phyloP scores from a whole-genome alignment of 78 protist genomes.

The Isochrysis galbana region DNA sequence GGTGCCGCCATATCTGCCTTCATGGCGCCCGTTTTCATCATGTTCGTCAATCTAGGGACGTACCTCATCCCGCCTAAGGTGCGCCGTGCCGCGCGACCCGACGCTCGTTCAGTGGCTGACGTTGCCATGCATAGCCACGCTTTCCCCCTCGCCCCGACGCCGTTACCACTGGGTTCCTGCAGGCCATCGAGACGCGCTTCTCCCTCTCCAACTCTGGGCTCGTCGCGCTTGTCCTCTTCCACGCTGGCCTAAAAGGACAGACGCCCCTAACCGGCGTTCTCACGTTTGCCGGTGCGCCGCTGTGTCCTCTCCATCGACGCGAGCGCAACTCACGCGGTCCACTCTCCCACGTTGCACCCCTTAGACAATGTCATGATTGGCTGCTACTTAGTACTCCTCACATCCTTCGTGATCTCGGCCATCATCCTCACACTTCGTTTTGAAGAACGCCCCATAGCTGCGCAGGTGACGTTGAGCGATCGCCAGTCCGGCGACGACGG shows the following conservation, averaged over 20 bases:
- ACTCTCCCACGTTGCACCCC: too few species aligned
- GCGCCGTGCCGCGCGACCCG: background rate
- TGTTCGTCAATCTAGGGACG: background rate
- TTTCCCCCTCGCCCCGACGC: background rate
- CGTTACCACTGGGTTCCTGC: background rate
- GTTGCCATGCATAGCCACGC: background rate
- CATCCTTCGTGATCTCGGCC: background rate
- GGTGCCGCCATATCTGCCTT: background rate
- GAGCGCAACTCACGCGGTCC: background rate
- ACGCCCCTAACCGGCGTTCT: background rate
- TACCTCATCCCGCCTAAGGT: background rate
- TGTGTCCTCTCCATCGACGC: background rate
- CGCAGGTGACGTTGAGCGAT: too few species aligned
- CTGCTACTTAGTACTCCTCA: background rate
- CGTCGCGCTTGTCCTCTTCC: background rate
- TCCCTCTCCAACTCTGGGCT: background rate
- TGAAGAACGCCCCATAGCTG: too few species aligned
- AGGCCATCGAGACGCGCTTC: constrained; percentile 2
- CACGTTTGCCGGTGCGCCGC: background rate
- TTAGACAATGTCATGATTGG: background rate
- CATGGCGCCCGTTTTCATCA: background rate
- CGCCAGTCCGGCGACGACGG: too few species aligned
- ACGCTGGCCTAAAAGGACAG: background rate
- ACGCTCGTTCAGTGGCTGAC: background rate
- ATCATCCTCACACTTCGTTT: background rate